Conservation (phyloP, 2,329 filamentous ascomycete genomes). For the Hypoxylon sp. region DNA sequence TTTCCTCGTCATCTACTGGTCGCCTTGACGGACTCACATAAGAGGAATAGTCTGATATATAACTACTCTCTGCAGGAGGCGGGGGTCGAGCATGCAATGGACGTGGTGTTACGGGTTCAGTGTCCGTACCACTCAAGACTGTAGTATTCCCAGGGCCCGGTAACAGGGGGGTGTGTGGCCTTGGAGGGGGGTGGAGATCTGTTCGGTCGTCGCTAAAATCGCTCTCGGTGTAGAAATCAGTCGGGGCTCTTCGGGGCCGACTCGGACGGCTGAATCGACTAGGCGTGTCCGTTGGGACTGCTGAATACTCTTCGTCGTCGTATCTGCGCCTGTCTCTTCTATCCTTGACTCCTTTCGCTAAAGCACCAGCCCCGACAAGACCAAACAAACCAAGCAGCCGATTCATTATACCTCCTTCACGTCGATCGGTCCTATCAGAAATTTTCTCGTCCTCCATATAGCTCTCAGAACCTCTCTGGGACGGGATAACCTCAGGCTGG, state of each 20-base stretch:
- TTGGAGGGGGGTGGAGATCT: constrained; percentile 50
- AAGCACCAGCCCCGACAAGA: constrained; percentile 72
- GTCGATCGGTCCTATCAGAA: constrained; percentile 63
- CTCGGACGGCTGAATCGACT: constrained; percentile 60
- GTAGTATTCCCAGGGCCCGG: constrained; percentile 64
- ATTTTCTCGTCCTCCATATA: constrained; percentile 76
- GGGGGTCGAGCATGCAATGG: constrained; percentile 62
- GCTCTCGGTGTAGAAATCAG: constrained; percentile 57
- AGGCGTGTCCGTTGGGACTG: constrained; percentile 73
- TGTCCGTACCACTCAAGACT: constrained; percentile 63
- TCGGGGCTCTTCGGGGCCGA: constrained; percentile 51
- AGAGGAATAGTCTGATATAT: constrained; percentile 72
- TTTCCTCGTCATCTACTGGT: constrained; percentile 60
- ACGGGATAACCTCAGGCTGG: constrained; percentile 66
- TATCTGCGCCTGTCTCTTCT: constrained; percentile 62
- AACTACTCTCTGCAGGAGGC: constrained; percentile 60
- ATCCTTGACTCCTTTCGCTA: constrained; percentile 72
- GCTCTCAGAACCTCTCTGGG: constrained; percentile 68
- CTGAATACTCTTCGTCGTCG: constrained; percentile 74
- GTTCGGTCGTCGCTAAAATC: constrained; percentile 64
- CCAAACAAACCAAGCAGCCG: constrained; percentile 73
- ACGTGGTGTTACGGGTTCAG: constrained; percentile 63
- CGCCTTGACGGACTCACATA: constrained; percentile 75
- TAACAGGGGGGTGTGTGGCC: constrained; percentile 60
- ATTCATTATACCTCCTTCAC: constrained; percentile 68